A percentile compares a stretch with the other conserved stretches of the same genome.
phyloP scores from a whole-genome alignment of 768 basidiomycete species.

The Kwoniella heveanensis region DNA sequence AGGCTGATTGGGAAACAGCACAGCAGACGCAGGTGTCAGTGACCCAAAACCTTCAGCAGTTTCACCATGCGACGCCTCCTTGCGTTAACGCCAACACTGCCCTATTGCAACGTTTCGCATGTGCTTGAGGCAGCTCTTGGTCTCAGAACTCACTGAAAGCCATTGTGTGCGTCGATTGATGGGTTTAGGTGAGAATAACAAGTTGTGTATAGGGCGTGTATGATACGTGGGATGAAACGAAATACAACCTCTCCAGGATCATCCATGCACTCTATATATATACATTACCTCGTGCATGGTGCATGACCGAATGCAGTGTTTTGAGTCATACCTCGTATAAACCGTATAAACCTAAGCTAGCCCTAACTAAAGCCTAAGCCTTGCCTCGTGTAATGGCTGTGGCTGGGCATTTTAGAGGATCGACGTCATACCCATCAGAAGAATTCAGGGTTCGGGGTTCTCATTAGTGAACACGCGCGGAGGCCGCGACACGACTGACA shows the following conservation, averaged over 20 bases:
- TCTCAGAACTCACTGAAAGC: constrained; percentile 41
- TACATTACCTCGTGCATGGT: not conserved
- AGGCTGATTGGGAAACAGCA: constrained; percentile 25
- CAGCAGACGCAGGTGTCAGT: too few species aligned
- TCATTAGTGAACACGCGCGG: not conserved
- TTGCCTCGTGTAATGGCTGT: too few species aligned
- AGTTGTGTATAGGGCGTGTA: not conserved
- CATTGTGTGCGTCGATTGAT: constrained; percentile 27
- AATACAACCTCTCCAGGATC: not conserved
- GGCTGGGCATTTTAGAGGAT: too few species aligned
- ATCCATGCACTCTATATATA: not conserved
- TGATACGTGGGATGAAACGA: not conserved
- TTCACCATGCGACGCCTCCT: too few species aligned
- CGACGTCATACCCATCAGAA: not conserved
- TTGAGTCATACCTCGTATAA: not conserved
- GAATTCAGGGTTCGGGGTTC: not conserved
- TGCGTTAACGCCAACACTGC: too few species aligned
- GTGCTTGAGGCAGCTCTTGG: not conserved
- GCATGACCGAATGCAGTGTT: not conserved
- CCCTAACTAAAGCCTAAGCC: too few species aligned
- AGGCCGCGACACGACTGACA: not conserved
- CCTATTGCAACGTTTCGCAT: not conserved
- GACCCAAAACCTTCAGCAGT: too few species aligned
- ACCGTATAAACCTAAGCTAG: too few species aligned
- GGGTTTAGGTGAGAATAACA: not conserved